Conservation (phyloP, 169 alveolate species). For the Cryptosporidium felis region DNA sequence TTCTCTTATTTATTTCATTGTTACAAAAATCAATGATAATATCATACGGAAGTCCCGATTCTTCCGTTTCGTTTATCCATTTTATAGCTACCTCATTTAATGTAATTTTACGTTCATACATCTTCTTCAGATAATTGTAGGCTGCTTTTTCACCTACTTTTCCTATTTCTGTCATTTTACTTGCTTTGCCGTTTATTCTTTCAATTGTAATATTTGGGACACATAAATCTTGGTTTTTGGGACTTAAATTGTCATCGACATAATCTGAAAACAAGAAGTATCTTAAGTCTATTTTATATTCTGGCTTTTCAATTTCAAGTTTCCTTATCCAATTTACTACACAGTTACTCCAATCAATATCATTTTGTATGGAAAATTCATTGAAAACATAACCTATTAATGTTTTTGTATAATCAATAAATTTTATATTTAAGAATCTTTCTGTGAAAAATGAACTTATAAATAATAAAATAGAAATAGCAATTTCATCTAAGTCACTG, state of each 20-base stretch:
- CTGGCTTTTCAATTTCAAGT: background rate
- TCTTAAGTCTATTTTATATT: background rate
- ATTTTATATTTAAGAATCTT: background rate
- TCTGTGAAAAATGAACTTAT: conserved; percentile 11
- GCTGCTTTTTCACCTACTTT: conserved; percentile 31
- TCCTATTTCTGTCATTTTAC: conserved; percentile 7
- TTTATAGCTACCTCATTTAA: background rate
- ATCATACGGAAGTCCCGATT: conserved; percentile 61
- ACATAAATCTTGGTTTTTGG: background rate
- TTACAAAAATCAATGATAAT: background rate
- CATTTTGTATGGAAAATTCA: background rate
- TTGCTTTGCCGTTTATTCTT: background rate
- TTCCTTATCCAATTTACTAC: background rate
- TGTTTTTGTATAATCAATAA: background rate
- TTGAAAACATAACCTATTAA: background rate
- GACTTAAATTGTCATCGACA: background rate
- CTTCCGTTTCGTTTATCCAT: conserved; percentile 43
- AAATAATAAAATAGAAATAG: background rate
- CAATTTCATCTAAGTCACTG: background rate
- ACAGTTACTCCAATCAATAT: background rate
- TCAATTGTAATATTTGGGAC: too few relatives aligned
- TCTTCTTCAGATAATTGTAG: background rate
- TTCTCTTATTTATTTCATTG: background rate
- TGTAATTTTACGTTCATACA: background rate
- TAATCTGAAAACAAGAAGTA: conserved; percentile 26